A percentile compares a stretch with the other conserved stretches of the same genome.
These are phyloP conservation scores for Fistulifera pelliculosa DNA, from an alignment of 108 stramenopile species.

Conservation along the genomic window DNA sequence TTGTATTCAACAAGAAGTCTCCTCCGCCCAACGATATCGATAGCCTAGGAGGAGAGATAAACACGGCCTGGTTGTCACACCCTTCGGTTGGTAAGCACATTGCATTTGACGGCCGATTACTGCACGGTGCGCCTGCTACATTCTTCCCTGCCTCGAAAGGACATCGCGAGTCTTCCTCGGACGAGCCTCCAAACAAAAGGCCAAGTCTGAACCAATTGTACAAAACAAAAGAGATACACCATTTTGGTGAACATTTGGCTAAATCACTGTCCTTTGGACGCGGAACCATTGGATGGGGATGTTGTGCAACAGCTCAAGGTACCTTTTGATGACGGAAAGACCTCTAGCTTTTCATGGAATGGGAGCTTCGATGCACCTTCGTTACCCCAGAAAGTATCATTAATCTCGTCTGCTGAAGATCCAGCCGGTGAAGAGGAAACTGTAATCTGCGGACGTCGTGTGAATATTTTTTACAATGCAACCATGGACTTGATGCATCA, in stretches of 20 bases:
- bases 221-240: slow-evolving; percentile 55
- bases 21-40: slow-evolving; percentile 48
- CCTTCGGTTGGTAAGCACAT: slow-evolving; percentile 80
- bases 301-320: slow-evolving; percentile 45
- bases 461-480: slow-evolving; percentile 49
- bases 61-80: slow-evolving; percentile 61
- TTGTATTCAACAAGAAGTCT: slow-evolving; percentile 50
- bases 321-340: slow-evolving; percentile 13
- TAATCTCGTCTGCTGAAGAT: slow-evolving; percentile 12
- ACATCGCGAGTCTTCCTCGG: slow-evolving; percentile 4
- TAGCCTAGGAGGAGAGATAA: slow-evolving; percentile 50
- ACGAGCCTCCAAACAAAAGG: slow-evolving; percentile 12
- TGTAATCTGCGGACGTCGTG: slow-evolving; percentile 55
- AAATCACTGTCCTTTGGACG: slow-evolving; percentile 79
- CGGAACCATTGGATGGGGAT: slow-evolving; percentile 66
- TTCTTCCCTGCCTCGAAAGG: slow-evolving; percentile 41
- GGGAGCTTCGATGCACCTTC: slow-evolving; percentile 43
- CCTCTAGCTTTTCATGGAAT: neutral
- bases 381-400: slow-evolving; percentile 4
- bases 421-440: slow-evolving; percentile 67
- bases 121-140: slow-evolving; percentile 85
- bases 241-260: slow-evolving; percentile 90
- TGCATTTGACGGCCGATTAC: slow-evolving; percentile 78
- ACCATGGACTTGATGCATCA: slow-evolving; percentile 52
- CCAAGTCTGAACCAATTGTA: neutral